Base-by-base conservation (phyloP, 2,329 filamentous ascomycete species). In the Chaetomiaceae sp. region DNA sequence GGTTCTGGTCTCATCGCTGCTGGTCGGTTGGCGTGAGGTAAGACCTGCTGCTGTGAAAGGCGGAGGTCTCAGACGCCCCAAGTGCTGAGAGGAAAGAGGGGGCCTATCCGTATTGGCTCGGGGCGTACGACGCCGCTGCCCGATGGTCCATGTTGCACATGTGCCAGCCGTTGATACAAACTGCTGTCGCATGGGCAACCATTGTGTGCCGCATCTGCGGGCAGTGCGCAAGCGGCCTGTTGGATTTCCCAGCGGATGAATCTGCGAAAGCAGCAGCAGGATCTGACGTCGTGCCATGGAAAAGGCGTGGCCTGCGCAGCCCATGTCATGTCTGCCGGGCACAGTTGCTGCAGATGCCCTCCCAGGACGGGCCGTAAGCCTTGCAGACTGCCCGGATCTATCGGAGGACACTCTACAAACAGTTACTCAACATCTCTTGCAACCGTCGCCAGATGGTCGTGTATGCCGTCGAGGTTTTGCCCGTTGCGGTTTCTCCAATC, bases 221-320 rank as follows among this genome's bases (percentile, higher is more conserved):
- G 24, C 10, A 14, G n/a, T 24, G 11, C 18, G 20, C 20, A n/a
- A n/a, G 15, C n/a, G n/a, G 15, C n/a, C 9, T n/a, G 4, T 9
- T 33, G n/a, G n/a, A 10, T 10, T 19, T 24, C 10, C 6, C 29
- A 20, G 34, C 19, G 18, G 41, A 42, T 18, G 42, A 34, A 45
- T 45, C 39, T 41, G 44, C 35, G 22, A 38, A 37, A 32, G 33
- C 38, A 42, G 43, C 43, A 47, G 41, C n/a, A n/a, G n/a, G 46
- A 44, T 46, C 43, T 38, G 46, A 42, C 36, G 45, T 42, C 33
- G 44, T 47, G 46, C 33, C n/a, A 33, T 39, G 32, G 17, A 26
- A 38, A n/a, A n/a, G n/a, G n/a, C n/a, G n/a, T n/a, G n/a, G n/a
- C n/a, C 24, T 17, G 14, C 27, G 14, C 27, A 9, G 27, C 27